phyloP scores from a whole-genome alignment of 1,139 yeast species.

The Candida neerlandica region DNA sequence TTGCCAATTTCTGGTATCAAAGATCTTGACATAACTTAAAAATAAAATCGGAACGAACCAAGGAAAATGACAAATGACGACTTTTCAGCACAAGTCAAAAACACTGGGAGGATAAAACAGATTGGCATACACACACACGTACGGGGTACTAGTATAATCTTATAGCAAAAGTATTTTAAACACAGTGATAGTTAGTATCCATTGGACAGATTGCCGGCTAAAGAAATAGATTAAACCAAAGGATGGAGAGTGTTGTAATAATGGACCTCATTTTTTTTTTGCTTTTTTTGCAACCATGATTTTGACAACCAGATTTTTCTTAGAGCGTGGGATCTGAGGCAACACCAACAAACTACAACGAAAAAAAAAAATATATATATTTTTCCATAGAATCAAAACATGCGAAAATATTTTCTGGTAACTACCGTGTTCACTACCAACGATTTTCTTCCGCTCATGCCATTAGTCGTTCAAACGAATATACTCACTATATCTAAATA shows the following conservation, averaged over 20 bases:
- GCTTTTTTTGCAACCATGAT: constrained; percentile 2
- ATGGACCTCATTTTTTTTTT: not conserved
- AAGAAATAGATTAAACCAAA: not conserved
- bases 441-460: constrained; percentile 12
- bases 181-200: not conserved
- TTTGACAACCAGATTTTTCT: not conserved
- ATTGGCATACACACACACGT: too few species aligned
- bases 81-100: not conserved
- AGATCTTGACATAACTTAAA: constrained; percentile 11
- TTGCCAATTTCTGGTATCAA: constrained; percentile 16
- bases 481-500: constrained; percentile 7
- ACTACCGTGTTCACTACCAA: not conserved
- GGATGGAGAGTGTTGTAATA: constrained; percentile 1
- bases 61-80: not conserved
- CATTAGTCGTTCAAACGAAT: constrained; percentile 14
- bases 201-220: not conserved
- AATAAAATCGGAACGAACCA: not conserved
- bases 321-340: too few species aligned
- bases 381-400: not conserved
- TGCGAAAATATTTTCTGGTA: not conserved
- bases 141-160: not conserved
- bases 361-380: not conserved
- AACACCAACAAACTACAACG: not conserved
- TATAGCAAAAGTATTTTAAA: not conserved
- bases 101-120: not conserved